phyloP scores from a whole-genome alignment of 2,329 filamentous ascomycete genomes.

The Trichophyton mentagrophytes region DNA sequence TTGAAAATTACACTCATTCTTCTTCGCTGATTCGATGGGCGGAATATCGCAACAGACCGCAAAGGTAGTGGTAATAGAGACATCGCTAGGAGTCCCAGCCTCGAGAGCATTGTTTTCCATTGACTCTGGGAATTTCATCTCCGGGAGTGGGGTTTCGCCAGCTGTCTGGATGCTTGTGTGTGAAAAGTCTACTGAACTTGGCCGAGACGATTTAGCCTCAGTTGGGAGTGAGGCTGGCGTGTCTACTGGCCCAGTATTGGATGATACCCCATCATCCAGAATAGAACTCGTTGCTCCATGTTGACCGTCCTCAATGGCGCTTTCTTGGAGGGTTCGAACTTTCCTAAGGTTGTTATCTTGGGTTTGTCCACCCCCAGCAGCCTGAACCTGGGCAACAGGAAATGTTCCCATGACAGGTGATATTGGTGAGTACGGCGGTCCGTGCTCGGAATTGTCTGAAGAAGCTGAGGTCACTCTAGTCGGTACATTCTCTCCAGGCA shows the following conservation, averaged over 20 bases:
- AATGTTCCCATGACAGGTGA: not conserved
- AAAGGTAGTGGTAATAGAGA: not conserved
- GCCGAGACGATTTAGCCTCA: not conserved
- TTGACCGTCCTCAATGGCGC: not conserved
- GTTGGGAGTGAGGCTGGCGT: not conserved
- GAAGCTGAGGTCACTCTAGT: not conserved
- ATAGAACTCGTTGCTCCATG: not conserved
- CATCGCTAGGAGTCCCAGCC: not conserved
- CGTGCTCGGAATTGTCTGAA: not conserved
- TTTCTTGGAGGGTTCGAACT: not conserved
- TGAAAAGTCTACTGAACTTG: not conserved
- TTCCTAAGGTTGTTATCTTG: not conserved
- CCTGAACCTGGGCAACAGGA: not conserved
- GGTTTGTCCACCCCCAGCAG: not conserved
- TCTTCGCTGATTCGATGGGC: not conserved
- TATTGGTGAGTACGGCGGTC: conserved; percentile 7
- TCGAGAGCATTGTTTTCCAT: not conserved
- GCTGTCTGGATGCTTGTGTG: not conserved
- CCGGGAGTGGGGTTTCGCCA: not conserved
- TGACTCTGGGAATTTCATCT: not conserved
- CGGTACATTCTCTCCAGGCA: not conserved
- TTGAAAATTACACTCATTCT: not conserved
- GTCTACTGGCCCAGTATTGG: not conserved
- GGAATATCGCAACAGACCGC: not conserved
- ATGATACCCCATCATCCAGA: not conserved